Base-by-base conservation (phyloP, 2,329 filamentous ascomycete species). In the Fusarium humuli region DNA sequence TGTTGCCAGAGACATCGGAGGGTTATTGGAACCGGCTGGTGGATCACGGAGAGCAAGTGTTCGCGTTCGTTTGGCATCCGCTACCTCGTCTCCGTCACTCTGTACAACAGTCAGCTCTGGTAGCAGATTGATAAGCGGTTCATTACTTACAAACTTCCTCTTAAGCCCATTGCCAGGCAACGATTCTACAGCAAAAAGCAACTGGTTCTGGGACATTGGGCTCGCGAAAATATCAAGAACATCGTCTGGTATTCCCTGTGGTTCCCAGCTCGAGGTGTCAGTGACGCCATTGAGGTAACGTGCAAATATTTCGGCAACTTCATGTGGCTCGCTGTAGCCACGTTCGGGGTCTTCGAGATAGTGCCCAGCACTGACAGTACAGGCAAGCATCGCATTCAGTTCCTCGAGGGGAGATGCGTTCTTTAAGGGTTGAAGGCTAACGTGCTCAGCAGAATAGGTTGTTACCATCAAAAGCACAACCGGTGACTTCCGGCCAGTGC, bases 361-460 rank as follows among this genome's bases (percentile, higher is more conserved):
- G 18, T 78, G 73, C 29, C 78, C 75, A 6, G 81, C 77, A 41
- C 76, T 74, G 4, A 81, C 79, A 16, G 82, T 79, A 11, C 67
- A 80, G 57, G 74, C 82, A 27, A 84, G 70, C 2, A 85, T 77
- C 4, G 81, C 80, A 54, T 83, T 86, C 61, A 83, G 86, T 18
- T 83, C 81, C 68, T 88, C 85, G 8, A 87, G 58, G 0, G 75
- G 66, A 3, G 79, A 76, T 18, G 79, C 61, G 7, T 77, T 70
- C 9, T 71, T 67, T 3, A 80, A 79, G 27, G 88, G 77, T 18
- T 83, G 79, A 50, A 85, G 77, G 60, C 84, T 83, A 44, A 89
- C 81, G 62, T 90, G 87, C 74, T 90, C 87, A 40, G 89, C 82
- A 2, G 86, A 86, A 67, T 85, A 82, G 4, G 81, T 83, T 8